Percentiles rank a stretch among this genome's conserved stretches.
These are phyloP conservation scores for Yamadazyma dendronema DNA, from an alignment of 1,139 yeast species.

Conservation along the genomic window DNA sequence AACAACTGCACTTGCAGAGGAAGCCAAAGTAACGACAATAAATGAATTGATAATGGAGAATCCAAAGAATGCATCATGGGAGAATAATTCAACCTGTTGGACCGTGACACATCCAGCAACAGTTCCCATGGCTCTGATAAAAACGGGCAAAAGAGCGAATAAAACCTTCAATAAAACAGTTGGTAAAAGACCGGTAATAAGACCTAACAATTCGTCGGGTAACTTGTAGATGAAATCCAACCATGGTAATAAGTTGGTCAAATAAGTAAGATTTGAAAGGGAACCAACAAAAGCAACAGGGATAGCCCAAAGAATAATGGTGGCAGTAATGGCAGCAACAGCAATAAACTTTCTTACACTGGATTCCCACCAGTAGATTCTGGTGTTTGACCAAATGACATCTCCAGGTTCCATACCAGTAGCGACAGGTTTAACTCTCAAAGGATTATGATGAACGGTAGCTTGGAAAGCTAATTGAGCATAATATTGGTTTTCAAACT, in stretches of 20 bases:
- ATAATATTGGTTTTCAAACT: conserved; percentile 65
- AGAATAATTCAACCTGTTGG: conserved; percentile 66
- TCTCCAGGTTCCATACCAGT: conserved; percentile 64
- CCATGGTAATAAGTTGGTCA: conserved; percentile 59
- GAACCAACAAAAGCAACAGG: conserved; percentile 85
- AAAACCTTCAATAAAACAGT: conserved; percentile 63
- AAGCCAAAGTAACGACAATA: conserved; percentile 65
- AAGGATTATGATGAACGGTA: conserved; percentile 51
- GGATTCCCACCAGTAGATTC: conserved; percentile 84
- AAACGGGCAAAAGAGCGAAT: conserved; percentile 76
- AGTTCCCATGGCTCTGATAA: conserved; percentile 70
- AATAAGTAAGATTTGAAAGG: conserved; percentile 69
- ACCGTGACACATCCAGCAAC: conserved; percentile 63
- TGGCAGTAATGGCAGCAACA: conserved; percentile 51
- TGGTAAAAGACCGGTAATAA: conserved; percentile 76
- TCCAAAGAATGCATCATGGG: conserved; percentile 73
- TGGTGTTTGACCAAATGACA: conserved; percentile 65
- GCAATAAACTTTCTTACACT: conserved; percentile 60
- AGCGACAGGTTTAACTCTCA: conserved; percentile 46
- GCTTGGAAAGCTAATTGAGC: conserved; percentile 73
- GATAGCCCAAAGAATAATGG: conserved; percentile 77
- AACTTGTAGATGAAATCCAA: conserved; percentile 62
- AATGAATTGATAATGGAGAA: conserved; percentile 72
- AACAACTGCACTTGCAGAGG: conserved; percentile 74
- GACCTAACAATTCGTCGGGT: conserved; percentile 57